These are phyloP conservation scores for Podila horticola DNA, from an alignment of 192 early-diverging fungal genomes.

Conservation along the genomic window DNA sequence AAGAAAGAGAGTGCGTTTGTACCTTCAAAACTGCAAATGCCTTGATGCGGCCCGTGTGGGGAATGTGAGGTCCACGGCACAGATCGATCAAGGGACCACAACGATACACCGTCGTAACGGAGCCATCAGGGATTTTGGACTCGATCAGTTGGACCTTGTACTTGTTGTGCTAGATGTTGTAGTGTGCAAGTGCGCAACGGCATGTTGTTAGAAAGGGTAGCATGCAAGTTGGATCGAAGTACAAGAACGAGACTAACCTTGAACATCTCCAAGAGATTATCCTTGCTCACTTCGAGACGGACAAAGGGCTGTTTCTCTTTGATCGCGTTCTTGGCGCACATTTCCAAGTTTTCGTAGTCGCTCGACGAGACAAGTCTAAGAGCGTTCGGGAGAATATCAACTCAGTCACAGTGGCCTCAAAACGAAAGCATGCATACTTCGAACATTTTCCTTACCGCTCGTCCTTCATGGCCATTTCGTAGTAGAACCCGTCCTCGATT, in stretches of 20 bases:
- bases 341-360: conserved; percentile 90
- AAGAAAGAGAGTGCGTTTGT: conserved; percentile 17
- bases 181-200: too few species aligned
- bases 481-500: conserved; percentile 89
- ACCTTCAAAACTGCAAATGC: conserved; percentile 86
- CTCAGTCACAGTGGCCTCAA: neutral
- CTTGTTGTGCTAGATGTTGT: conserved; percentile 78
- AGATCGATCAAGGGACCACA: conserved; percentile 98
- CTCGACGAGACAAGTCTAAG: conserved; percentile 74
- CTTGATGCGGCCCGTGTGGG: conserved; percentile 92
- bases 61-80: conserved; percentile 94
- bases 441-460: conserved; percentile 37
- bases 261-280: conserved; percentile 96
- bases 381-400: neutral
- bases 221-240: neutral
- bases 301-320: conserved; percentile 97
- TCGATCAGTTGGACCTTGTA: conserved; percentile 98
- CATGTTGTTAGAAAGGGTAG: too few species aligned
- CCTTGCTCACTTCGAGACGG: conserved; percentile 88
- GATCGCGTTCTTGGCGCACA: conserved; percentile 82
- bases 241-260: conserved; percentile 51
- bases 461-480: conserved; percentile 89
- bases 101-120: conserved; percentile 96
- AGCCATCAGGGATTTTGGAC: conserved; percentile 89
- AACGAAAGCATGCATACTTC: neutral